Evolutionary conservation across 2,329 filamentous ascomycete genomes (phyloP).

Genomic region (Leptographium lundbergii): DNA sequence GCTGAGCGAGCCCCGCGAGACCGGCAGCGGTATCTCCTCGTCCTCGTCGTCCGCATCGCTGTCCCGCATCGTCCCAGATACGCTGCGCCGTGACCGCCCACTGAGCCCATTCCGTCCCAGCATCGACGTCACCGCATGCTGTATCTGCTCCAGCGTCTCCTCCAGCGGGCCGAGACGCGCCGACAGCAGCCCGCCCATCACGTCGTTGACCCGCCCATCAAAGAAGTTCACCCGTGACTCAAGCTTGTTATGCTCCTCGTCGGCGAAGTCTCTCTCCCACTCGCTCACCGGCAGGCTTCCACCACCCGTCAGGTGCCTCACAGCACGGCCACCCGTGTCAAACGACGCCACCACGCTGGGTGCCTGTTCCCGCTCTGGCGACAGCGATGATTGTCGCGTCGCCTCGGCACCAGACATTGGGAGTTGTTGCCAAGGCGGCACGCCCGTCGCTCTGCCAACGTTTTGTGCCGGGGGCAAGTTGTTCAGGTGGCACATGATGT

Average conservation of each 20-base stretch:
- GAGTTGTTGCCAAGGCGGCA: slow-evolving; percentile 31
- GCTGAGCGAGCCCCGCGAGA: slow-evolving; percentile 57
- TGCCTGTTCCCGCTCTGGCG: slow-evolving; percentile 42
- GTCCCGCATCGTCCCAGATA: slow-evolving; percentile 57
- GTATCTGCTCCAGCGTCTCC: slow-evolving; percentile 63
- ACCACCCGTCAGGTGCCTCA: slow-evolving; percentile 41
- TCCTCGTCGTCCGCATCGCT: slow-evolving; percentile 95
- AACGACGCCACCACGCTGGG: slow-evolving; percentile 7
- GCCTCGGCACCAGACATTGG: slow-evolving; percentile 22
- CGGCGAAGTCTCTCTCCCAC: slow-evolving; percentile 80
- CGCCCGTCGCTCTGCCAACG: slow-evolving; percentile 48
- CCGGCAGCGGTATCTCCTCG: slow-evolving; percentile 43
- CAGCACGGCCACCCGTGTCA: slow-evolving; percentile 15
- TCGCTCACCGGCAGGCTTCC: slow-evolving; percentile 65
- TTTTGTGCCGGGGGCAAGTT: slow-evolving; percentile 61
- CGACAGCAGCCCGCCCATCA: slow-evolving; percentile 68
- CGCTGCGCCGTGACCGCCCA: slow-evolving; percentile 48
- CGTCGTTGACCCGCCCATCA: slow-evolving; percentile 74
- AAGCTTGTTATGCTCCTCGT: slow-evolving; percentile 73
- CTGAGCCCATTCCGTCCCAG: slow-evolving; percentile 42
- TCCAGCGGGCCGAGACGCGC: slow-evolving; percentile 71
- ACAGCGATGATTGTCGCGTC: slow-evolving; percentile 29
- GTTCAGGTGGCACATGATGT: slow-evolving; percentile 78
- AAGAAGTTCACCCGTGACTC: slow-evolving; percentile 77
- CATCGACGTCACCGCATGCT: slow-evolving; percentile 47